These are phyloP conservation scores for Pythium grandisporangium DNA, from an alignment of 352 stramenopile genomes.

Conservation along the genomic window DNA sequence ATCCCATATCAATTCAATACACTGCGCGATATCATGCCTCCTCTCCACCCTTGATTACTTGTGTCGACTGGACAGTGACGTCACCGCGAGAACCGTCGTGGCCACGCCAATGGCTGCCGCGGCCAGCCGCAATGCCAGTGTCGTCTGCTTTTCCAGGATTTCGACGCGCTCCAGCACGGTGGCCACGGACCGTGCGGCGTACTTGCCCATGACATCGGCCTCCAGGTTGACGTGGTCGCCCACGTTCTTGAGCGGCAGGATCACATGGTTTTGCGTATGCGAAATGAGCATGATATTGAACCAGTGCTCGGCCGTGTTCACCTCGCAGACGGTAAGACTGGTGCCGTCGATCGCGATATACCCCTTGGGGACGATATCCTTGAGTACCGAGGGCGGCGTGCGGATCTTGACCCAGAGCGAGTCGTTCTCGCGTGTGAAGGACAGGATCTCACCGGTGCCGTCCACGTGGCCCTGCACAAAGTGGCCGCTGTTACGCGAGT, in stretches of 20 bases:
- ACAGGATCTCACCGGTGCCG: slow-evolving; percentile 87
- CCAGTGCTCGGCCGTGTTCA: slow-evolving; percentile 74
- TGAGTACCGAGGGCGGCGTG: slow-evolving; percentile 68
- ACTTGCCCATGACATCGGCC: slow-evolving; percentile 89
- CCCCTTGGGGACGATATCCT: slow-evolving; percentile 88
- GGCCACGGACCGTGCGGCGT: slow-evolving; percentile 73
- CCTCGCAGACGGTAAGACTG: slow-evolving; percentile 95
- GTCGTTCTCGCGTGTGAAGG: slow-evolving; percentile 89
- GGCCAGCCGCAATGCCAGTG: slow-evolving; percentile 24
- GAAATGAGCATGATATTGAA: slow-evolving; percentile 99
- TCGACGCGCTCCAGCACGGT: slow-evolving; percentile 50
- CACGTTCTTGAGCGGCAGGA: slow-evolving; percentile 89
- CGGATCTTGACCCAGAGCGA: slow-evolving; percentile 95
- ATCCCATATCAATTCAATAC: too few species aligned
- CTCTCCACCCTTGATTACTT: too few species aligned
- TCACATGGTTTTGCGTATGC: slow-evolving; percentile 97
- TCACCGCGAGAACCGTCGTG: slow-evolving; percentile 14
- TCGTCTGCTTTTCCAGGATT: slow-evolving; percentile 38
- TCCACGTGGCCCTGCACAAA: slow-evolving; percentile 99
- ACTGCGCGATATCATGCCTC: too few species aligned
- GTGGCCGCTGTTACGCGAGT: slow-evolving; percentile 95
- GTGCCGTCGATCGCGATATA: slow-evolving; percentile 99
- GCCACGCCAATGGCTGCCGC: slow-evolving; percentile 18
- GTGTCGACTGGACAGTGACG: slow-evolving; percentile 13
- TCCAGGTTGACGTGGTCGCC: slow-evolving; percentile 89